Conservation (phyloP, 257 asterid genomes). For the Apocynum venetum region DNA sequence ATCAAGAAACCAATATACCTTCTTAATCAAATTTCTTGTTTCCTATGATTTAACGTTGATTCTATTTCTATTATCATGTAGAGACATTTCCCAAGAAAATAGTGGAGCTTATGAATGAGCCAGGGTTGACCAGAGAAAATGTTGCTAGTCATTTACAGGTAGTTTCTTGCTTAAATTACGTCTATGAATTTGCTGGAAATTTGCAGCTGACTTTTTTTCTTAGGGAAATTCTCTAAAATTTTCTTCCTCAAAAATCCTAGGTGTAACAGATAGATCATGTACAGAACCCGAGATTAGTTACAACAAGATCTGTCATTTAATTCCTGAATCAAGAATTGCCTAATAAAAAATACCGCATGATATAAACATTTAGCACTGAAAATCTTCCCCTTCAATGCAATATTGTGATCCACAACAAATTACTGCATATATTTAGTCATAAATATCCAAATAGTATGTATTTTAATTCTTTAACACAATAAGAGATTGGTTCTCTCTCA, state of each 20-base stretch:
- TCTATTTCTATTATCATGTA: conserved; percentile 15
- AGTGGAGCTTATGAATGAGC: conserved; percentile 57
- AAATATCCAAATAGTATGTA: not conserved
- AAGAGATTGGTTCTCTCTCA: not conserved
- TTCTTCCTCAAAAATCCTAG: not conserved
- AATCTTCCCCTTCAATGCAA: conserved; percentile 4
- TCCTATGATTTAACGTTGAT: not conserved
- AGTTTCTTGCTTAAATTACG: conserved; percentile 12
- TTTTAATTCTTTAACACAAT: not conserved
- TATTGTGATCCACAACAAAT: not conserved
- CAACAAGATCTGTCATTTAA: conserved; percentile 29
- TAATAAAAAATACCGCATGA: conserved; percentile 23
- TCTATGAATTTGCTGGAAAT: not conserved
- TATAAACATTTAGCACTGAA: conserved; percentile 17
- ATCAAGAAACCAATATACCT: not conserved
- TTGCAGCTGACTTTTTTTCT: not conserved
- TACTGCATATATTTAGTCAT: not conserved
- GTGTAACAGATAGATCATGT: not conserved
- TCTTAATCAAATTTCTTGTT: not conserved
- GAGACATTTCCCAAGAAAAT: conserved; percentile 74
- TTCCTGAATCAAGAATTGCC: conserved; percentile 20
- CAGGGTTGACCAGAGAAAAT: conserved; percentile 63
- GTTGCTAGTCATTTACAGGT: conserved; percentile 94
- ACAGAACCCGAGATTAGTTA: not conserved
- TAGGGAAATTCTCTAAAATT: not conserved